Conservation (phyloP, 176 grass and related monocot species). For the Echinochloa phyllopogon region DNA sequence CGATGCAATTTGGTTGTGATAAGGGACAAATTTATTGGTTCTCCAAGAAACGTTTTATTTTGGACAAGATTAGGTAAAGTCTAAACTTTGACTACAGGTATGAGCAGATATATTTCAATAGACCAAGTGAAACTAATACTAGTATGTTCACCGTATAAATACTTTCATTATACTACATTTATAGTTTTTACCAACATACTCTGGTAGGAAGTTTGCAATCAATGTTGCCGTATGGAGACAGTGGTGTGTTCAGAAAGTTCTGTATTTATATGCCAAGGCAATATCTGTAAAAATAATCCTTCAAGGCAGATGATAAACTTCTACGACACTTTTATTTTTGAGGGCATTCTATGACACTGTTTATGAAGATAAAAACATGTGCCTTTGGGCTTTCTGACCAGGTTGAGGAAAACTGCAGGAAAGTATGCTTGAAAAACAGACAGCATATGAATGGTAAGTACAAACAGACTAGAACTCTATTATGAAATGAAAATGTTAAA, state of each 20-base stretch:
- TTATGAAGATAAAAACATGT: slow-evolving; percentile 10
- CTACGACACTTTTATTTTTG: too few relatives aligned
- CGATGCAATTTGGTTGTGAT: slow-evolving; percentile 16
- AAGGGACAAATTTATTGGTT: slow-evolving; percentile 19
- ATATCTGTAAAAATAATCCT: background rate
- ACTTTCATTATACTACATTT: background rate
- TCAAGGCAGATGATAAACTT: background rate
- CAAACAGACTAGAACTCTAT: background rate
- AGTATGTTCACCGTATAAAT: background rate
- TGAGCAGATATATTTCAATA: background rate
- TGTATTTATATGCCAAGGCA: background rate
- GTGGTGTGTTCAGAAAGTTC: background rate
- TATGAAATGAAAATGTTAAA: slow-evolving; percentile 15
- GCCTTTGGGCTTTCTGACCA: background rate
- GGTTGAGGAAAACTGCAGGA: background rate
- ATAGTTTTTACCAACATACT: background rate
- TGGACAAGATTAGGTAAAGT: background rate
- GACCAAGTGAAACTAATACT: background rate
- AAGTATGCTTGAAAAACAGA: slow-evolving; percentile 13
- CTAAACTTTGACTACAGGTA: background rate
- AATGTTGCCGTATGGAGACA: background rate
- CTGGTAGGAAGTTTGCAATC: background rate
- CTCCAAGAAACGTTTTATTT: background rate
- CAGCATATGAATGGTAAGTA: background rate
- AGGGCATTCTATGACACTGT: too few relatives aligned